Percentiles rank a stretch among this genome's conserved stretches.
Evolutionary conservation across 768 basidiomycete genomes (phyloP).

Genomic region (Suillus ampliporus): DNA sequence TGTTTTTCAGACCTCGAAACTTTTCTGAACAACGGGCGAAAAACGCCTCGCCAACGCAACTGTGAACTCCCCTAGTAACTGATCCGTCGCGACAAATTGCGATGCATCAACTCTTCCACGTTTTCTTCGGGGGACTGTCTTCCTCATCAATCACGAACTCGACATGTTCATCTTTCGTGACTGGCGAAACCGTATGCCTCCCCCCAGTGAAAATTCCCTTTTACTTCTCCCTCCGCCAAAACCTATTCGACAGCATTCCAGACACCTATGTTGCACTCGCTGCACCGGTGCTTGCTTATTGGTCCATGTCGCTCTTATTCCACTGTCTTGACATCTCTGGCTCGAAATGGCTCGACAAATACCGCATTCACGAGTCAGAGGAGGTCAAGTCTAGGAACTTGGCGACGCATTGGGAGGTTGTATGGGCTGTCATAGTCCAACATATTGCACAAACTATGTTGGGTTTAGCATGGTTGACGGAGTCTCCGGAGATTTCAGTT

Average conservation of each 20-base stretch:
- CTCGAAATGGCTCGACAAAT: constrained; percentile 79
- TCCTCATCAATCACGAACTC: constrained; percentile 38
- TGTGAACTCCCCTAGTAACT: too few species aligned
- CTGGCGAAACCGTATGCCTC: constrained; percentile 46
- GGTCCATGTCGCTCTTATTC: constrained; percentile 81
- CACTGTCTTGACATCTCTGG: constrained; percentile 78
- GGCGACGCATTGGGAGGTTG: constrained; percentile 72
- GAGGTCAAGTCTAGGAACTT: constrained; percentile 80
- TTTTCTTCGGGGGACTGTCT: constrained; percentile 10
- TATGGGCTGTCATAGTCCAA: constrained; percentile 85
- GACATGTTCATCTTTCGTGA: constrained; percentile 36
- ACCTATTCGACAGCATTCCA: constrained; percentile 60
- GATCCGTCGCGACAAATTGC: too few species aligned
- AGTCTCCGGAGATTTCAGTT: constrained; percentile 38
- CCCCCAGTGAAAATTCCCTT: constrained; percentile 49
- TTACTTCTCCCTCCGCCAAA: constrained; percentile 55
- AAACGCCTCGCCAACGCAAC: too few species aligned
- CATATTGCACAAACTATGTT: constrained; percentile 83
- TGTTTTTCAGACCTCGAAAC: too few species aligned
- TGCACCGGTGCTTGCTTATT: constrained; percentile 83
- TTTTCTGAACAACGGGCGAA: too few species aligned
- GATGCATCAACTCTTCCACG: constrained; percentile 23
- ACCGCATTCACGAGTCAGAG: constrained; percentile 86
- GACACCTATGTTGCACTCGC: constrained; percentile 77
- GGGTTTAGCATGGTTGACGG: constrained; percentile 70